Conservation (phyloP, 306 rosid genomes). For the Mimosa bimucronata region DNA sequence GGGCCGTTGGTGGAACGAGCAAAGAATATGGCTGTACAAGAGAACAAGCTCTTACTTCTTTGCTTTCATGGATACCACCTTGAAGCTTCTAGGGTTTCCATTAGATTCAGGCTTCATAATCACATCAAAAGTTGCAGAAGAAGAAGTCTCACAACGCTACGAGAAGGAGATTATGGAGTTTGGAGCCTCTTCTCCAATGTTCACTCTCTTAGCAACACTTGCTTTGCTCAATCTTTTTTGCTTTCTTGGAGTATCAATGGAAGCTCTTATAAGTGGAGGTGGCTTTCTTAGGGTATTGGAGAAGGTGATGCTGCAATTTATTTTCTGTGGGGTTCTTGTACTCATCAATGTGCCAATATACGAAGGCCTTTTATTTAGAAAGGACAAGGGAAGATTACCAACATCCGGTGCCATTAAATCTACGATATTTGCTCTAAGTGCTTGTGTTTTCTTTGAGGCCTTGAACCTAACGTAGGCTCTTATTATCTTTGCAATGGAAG, state of each 20-base stretch:
- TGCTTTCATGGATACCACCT: conserved; percentile 56
- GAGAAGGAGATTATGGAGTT: conserved; percentile 81
- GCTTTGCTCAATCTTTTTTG: conserved; percentile 70
- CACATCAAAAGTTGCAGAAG: conserved; percentile 63
- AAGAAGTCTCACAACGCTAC: conserved; percentile 58
- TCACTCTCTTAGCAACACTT: no score
- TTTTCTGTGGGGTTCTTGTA: conserved; percentile 61
- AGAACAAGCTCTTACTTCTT: conserved; percentile 68
- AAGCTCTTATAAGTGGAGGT: conserved; percentile 35
- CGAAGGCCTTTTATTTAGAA: conserved; percentile 73
- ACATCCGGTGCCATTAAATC: conserved; percentile 55
- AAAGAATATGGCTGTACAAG: conserved; percentile 80
- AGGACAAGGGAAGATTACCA: conserved; percentile 73
- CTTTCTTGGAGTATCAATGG: conserved; percentile 50
- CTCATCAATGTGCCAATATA: conserved; percentile 71
- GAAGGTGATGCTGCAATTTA: conserved; percentile 59
- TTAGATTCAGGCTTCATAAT: conserved; percentile 57
- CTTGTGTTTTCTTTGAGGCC: conserved; percentile 4
- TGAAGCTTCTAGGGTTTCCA: conserved; percentile 51
- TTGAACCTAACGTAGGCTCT: conserved; percentile 18
- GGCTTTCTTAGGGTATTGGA: conserved; percentile 31
- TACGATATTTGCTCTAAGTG: conserved; percentile 31
- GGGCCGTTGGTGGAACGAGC: conserved; percentile 95
- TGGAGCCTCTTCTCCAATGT: no score
- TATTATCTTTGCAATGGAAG: background rate